Base-by-base conservation (phyloP, 2,329 filamentous ascomycete genomes). In the Colletotrichum sp. region DNA sequence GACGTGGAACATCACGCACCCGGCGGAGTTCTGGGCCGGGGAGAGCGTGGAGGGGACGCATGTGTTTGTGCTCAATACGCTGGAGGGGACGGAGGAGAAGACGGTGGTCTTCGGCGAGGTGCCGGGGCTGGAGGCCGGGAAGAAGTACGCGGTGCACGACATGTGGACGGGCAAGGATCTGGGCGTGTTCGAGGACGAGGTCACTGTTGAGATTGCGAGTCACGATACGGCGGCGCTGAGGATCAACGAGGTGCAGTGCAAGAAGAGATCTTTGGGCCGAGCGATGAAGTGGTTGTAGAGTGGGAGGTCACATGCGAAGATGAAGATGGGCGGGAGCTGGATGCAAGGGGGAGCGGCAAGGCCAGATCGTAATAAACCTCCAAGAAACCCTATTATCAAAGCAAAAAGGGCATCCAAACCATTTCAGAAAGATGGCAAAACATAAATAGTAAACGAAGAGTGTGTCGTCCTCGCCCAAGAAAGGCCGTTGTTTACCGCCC, bases 21-120 rank as follows among this genome's bases (percentile, higher is more conserved):
- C 88, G 6, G 88, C 89, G 3, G 86, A 89, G 80, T 90, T 85
- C 80, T 90, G 88, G 88, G 83, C 85, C 2, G 88, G 89, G 1
- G 80, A 80, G 28, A 87, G 84, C 5, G 81, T 80, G 9, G 79
- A 83, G 22, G 88, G 88, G 2, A 85, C 84, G n/a, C 83, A 89
- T 52, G 84, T 89, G 18, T 83, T 90, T 34, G 81, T 89, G 77
- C 79, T 90, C n/a, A 90, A 90, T 79, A 85, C 86, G 3, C 68
- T 84, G 22, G 78, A 82, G 1, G 71, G 79, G 3, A 81, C 78
- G 5, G 79, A 79, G 28, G 82, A 77, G 28, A 88, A 86, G 80
- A 82, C 80, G 24, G 84, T 84, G 5, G 79, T 80, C 1, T 89
- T 86, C 78, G 77, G 62, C 4, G 88, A 90, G 79, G 82, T 90